Conservation (phyloP, 2,329 filamentous ascomycete genomes). For the Pseudocercospora musae region DNA sequence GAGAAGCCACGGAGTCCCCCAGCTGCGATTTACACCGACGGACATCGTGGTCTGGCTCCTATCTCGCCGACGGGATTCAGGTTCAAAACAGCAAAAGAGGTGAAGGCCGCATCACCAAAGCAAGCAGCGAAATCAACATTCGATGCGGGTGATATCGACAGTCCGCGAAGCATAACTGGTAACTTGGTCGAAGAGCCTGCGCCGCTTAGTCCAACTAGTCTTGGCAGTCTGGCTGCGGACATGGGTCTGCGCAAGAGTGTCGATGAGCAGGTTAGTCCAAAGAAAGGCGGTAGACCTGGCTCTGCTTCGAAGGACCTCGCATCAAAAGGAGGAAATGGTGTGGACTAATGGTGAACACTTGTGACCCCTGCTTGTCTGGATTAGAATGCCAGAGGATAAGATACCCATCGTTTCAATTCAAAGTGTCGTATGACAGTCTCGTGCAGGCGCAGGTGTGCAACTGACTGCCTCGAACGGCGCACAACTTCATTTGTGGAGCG, state of each 20-base stretch:
- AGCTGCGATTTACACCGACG: constrained; percentile 26
- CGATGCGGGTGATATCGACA: constrained; percentile 18
- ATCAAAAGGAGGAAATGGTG: not conserved
- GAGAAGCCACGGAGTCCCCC: constrained; percentile 1
- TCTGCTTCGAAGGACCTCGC: not conserved
- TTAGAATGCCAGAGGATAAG: not conserved
- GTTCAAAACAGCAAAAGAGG: constrained; percentile 13
- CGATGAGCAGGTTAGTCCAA: constrained; percentile 25
- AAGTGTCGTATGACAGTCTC: not conserved
- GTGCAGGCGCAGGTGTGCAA: not conserved
- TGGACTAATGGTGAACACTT: not conserved
- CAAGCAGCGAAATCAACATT: constrained; percentile 19
- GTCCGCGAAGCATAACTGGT: constrained; percentile 19
- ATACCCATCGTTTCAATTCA: not conserved
- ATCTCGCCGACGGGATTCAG: constrained; percentile 5
- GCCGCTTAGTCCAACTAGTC: constrained; percentile 18
- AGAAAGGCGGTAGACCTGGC: not conserved
- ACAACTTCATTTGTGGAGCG: too few relatives aligned
- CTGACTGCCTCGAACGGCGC: too few relatives aligned
- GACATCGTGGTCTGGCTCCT: constrained; percentile 40
- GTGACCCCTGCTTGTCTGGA: not conserved
- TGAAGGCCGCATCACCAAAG: constrained; percentile 8
- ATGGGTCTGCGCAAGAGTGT: constrained; percentile 35
- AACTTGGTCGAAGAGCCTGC: constrained; percentile 29
- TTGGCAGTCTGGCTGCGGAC: constrained; percentile 19